Evolutionary conservation across 495 filamentous ascomycete genomes (phyloP).

Genomic region (Tuber melanosporum): DNA sequence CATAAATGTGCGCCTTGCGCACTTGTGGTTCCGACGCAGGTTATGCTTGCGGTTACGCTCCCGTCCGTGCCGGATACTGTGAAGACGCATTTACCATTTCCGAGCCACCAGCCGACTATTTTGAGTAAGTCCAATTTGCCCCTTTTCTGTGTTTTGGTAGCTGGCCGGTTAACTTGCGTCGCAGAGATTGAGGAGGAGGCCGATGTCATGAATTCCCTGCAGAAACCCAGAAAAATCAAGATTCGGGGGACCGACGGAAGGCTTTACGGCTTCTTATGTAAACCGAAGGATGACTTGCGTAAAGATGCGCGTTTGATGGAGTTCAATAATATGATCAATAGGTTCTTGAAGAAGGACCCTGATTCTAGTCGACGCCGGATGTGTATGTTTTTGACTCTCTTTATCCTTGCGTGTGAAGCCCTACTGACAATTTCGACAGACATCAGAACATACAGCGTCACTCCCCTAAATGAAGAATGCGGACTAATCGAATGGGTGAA

Average conservation of each 20-base stretch:
- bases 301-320: constrained; percentile 98
- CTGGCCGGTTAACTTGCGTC: constrained; percentile 44
- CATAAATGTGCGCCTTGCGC: constrained; percentile 72
- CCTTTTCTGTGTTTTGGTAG: constrained; percentile 28
- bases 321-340: constrained; percentile 96
- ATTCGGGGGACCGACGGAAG: constrained; percentile 83
- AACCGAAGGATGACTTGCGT: constrained; percentile 94
- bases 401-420: not conserved
- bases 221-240: constrained; percentile 83
- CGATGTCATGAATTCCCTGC: constrained; percentile 80
- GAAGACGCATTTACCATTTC: constrained; percentile 75
- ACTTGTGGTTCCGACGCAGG: constrained; percentile 81
- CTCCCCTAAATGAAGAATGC: constrained; percentile 94
- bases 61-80: constrained; percentile 64
- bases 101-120: constrained; percentile 51
- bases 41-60: constrained; percentile 71
- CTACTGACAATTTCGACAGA: constrained; percentile 47
- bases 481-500: constrained; percentile 99
- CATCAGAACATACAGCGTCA: constrained; percentile 94
- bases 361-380: constrained; percentile 78
- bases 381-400: constrained; percentile 45
- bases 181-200: constrained; percentile 73
- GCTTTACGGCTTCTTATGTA: constrained; percentile 82
- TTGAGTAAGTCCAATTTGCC: constrained; percentile 43
- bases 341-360: constrained; percentile 80